Evolutionary conservation across 2,329 filamentous ascomycete genomes (phyloP).

Genomic region (Fusarium napiforme): DNA sequence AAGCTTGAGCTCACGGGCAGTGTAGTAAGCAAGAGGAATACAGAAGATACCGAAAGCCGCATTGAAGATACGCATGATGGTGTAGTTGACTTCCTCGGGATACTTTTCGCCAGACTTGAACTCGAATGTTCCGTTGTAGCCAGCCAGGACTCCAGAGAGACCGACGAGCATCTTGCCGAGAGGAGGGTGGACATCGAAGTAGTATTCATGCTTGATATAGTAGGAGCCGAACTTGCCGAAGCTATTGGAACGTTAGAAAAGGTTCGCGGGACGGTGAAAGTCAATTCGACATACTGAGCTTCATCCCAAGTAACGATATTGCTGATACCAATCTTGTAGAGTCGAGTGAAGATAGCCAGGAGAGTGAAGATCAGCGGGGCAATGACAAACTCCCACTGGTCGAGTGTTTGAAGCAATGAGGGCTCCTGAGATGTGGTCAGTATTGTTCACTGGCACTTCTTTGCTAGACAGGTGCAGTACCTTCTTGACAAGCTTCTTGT

Average conservation of each 20-base stretch:
- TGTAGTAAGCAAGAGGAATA: conserved; percentile 94
- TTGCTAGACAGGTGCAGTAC: conserved; percentile 48
- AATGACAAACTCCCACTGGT: conserved; percentile 71
- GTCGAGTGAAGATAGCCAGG: conserved; percentile 72
- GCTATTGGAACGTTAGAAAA: conserved; percentile 56
- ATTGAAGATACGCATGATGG: conserved; percentile 99
- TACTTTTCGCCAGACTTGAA: conserved; percentile 99
- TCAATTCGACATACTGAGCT: conserved; percentile 64
- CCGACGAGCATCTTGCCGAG: conserved; percentile 99
- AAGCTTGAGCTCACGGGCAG: conserved; percentile 89
- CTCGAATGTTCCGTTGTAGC: conserved; percentile 99
- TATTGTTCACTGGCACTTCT: neutral
- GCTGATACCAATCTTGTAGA: conserved; percentile 76
- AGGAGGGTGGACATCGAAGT: conserved; percentile 91
- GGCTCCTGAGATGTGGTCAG: conserved; percentile 56
- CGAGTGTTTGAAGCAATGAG: conserved; percentile 70
- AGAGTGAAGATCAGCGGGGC: conserved; percentile 70
- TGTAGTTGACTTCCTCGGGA: conserved; percentile 92
- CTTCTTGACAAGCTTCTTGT: conserved; percentile 69
- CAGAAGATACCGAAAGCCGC: conserved; percentile 92
- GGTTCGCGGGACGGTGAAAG: neutral
- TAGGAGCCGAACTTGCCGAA: conserved; percentile 99
- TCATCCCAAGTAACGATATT: conserved; percentile 76
- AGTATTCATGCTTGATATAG: conserved; percentile 99
- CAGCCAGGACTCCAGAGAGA: conserved; percentile 92